Conservation (phyloP, 1,284 basidiomycete genomes). For the Heimioporus retisporus region DNA sequence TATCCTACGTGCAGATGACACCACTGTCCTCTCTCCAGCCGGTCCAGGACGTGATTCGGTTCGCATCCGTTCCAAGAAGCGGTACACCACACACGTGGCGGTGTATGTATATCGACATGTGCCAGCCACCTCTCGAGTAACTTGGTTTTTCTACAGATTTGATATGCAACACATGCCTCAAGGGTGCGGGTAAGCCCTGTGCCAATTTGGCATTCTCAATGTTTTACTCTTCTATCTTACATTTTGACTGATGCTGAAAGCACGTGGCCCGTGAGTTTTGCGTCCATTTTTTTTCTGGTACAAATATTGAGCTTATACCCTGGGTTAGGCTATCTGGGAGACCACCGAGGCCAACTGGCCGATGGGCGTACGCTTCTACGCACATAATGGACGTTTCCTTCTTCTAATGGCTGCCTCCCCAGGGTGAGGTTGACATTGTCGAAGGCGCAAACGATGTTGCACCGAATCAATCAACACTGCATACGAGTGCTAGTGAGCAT, state of each 20-base stretch:
- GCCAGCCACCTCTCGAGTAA: background rate
- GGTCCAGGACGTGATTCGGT: conserved; percentile 71
- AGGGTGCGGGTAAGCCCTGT: conserved; percentile 68
- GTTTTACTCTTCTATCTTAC: no score
- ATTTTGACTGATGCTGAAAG: background rate
- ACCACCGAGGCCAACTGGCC: no score
- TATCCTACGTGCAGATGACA: conserved; percentile 64
- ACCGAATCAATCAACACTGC: no score
- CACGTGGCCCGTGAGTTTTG: background rate
- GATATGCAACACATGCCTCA: conserved; percentile 61
- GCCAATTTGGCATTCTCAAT: background rate
- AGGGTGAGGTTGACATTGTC: no score
- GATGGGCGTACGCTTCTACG: conserved; percentile 1
- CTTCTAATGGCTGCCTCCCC: conserved; percentile 1
- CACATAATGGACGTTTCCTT: background rate
- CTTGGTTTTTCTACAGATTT: conserved; percentile 36
- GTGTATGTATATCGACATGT: conserved; percentile 54
- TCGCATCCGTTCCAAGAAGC: conserved; percentile 61
- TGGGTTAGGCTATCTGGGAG: conserved; percentile 45
- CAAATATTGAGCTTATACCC: conserved; percentile 14
- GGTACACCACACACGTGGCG: conserved; percentile 63
- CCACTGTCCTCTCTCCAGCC: conserved; percentile 52
- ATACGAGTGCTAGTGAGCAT: background rate
- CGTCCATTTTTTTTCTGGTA: background rate
- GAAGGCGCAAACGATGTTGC: no score